These are phyloP conservation scores for Xylaria scruposa DNA, from an alignment of 495 filamentous ascomycete species.

Conservation along the genomic window DNA sequence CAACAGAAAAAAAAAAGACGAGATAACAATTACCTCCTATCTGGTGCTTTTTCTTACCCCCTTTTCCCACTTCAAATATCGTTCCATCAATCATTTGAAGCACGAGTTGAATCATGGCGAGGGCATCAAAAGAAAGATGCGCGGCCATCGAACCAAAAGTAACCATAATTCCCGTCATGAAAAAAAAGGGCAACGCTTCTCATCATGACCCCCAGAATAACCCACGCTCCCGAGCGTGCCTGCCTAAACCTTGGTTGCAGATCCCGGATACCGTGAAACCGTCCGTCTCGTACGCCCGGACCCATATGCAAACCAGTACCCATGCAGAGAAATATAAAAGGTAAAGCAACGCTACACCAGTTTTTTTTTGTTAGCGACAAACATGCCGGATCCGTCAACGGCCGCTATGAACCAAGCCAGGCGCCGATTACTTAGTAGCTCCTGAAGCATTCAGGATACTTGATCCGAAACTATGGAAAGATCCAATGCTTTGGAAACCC, in stretches of 20 bases:
- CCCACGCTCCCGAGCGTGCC: background rate
- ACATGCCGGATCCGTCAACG: background rate
- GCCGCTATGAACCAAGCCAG: background rate
- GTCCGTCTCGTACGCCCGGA: background rate
- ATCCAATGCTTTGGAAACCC: conserved; percentile 74
- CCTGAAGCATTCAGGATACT: conserved; percentile 9
- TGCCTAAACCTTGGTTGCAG: background rate
- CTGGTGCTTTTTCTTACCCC: too few relatives aligned
- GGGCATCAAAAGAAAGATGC: background rate
- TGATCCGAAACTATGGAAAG: conserved; percentile 56
- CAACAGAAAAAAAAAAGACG: too few relatives aligned
- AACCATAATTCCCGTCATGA: conserved; percentile 15
- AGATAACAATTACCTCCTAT: too few relatives aligned
- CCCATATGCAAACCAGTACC: conserved; percentile 3
- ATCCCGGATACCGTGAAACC: conserved; percentile 2
- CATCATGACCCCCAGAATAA: background rate
- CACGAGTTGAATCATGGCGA: background rate
- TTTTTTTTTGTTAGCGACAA: background rate
- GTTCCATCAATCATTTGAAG: too few relatives aligned
- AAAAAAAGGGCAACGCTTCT: conserved; percentile 8
- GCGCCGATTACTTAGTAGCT: background rate
- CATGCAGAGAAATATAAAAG: conserved; percentile 1
- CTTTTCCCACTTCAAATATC: too few relatives aligned
- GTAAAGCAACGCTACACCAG: background rate
- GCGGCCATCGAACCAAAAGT: background rate